These are phyloP conservation scores for Camellia lanceoleosa DNA, from an alignment of 148 eudicot species.

Conservation along the genomic window DNA sequence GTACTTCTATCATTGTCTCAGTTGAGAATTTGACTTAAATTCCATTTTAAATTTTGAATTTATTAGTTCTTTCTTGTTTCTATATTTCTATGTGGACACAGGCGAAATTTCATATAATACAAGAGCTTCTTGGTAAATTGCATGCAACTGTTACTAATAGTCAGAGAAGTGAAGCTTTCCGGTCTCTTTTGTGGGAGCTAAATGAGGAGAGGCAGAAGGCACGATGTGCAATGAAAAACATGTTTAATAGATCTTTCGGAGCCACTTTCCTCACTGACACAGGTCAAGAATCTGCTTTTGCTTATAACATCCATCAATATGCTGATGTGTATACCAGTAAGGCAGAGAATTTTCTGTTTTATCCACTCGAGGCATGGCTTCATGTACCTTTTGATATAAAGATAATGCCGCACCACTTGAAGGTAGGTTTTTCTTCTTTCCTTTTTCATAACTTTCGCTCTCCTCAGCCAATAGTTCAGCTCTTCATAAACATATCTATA, in stretches of 20 bases:
- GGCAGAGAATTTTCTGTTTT: slow-evolving; percentile 86
- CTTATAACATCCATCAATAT: slow-evolving; percentile 88
- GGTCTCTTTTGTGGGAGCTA: slow-evolving; percentile 68
- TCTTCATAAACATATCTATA: not conserved
- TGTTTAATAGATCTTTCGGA: slow-evolving; percentile 92
- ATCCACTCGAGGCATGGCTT: slow-evolving; percentile 91
- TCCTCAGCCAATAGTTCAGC: not conserved
- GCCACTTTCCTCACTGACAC: slow-evolving; percentile 94
- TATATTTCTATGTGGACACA: slow-evolving; percentile 18
- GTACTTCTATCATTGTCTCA: not conserved
- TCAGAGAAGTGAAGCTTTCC: slow-evolving; percentile 54
- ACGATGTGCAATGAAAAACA: slow-evolving; percentile 67
- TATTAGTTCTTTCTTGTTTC: not conserved
- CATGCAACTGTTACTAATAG: slow-evolving; percentile 58
- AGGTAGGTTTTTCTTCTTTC: slow-evolving; percentile 47
- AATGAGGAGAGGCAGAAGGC: slow-evolving; percentile 80
- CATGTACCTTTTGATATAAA: slow-evolving; percentile 85
- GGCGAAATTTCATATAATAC: slow-evolving; percentile 94
- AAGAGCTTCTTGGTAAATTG: slow-evolving; percentile 93
- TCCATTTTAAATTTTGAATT: not conserved
- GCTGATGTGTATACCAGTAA: slow-evolving; percentile 97
- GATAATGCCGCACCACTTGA: slow-evolving; percentile 98
- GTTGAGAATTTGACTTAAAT: not conserved
- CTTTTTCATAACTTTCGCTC: not conserved
- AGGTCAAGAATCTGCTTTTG: slow-evolving; percentile 94